These are phyloP conservation scores for Blastomyces gilchristii DNA, from an alignment of 2,329 filamentous ascomycete genomes.

Conservation along the genomic window DNA sequence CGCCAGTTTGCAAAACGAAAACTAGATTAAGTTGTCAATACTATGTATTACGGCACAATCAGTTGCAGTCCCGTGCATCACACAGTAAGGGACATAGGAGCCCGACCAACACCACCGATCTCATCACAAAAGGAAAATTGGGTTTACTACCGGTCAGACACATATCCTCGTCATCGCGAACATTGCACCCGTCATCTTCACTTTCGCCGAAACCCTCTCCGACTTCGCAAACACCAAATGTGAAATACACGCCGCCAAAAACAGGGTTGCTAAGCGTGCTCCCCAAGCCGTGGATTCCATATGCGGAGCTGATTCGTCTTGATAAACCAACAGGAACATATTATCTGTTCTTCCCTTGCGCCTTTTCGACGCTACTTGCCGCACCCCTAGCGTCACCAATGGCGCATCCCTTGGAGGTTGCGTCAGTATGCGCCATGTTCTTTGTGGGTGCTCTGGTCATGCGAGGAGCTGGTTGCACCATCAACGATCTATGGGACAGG, in stretches of 20 bases:
- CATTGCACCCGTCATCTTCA: neutral
- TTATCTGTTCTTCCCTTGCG: slow-evolving; percentile 44
- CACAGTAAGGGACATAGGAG: neutral
- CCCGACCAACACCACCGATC: neutral
- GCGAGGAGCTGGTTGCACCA: slow-evolving; percentile 43
- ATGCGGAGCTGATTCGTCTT: slow-evolving; percentile 45
- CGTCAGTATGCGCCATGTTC: slow-evolving; percentile 31
- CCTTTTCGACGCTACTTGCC: slow-evolving; percentile 39
- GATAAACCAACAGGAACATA: slow-evolving; percentile 44
- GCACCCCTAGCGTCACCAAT: slow-evolving; percentile 34
- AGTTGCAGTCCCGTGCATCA: neutral
- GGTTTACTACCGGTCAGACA: neutral
- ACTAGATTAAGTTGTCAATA: neutral
- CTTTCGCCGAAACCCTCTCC: neutral
- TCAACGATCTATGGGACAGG: slow-evolving; percentile 48
- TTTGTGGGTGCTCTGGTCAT: slow-evolving; percentile 40
- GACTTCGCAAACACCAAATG: slow-evolving; percentile 3
- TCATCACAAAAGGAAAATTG: neutral
- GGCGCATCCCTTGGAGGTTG: slow-evolving; percentile 28
- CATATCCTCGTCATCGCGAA: neutral
- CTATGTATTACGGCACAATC: neutral
- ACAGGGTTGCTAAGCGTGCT: slow-evolving; percentile 38
- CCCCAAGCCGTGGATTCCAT: slow-evolving; percentile 44
- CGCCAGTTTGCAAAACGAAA: slow-evolving; percentile 1
- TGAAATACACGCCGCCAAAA: slow-evolving; percentile 37